Evolutionary conservation across 495 filamentous ascomycete species (phyloP).

Genomic region (Gamarada debralockiae): DNA sequence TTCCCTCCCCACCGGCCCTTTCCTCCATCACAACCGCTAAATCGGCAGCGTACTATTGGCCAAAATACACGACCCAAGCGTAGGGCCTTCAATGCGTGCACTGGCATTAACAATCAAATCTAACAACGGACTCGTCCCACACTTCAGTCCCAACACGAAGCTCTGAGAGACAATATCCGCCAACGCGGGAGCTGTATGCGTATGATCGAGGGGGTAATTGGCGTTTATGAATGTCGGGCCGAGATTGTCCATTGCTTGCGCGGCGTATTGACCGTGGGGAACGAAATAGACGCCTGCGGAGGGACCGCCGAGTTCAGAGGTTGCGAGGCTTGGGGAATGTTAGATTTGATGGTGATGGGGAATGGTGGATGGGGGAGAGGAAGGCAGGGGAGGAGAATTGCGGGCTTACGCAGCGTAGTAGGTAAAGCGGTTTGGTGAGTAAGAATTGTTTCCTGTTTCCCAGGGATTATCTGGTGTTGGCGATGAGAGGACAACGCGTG

Average conservation of each 20-base stretch:
- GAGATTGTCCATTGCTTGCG: constrained; percentile 43
- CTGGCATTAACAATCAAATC: constrained; percentile 29
- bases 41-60: constrained; percentile 29
- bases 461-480: constrained; percentile 53
- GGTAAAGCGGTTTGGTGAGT: constrained; percentile 43
- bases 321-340: constrained; percentile 16
- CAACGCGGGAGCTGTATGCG: constrained; percentile 51
- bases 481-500: constrained; percentile 53
- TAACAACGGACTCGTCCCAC: constrained; percentile 30
- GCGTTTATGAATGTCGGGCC: constrained; percentile 37
- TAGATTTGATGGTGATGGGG: not conserved
- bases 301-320: constrained; percentile 25
- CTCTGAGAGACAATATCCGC: constrained; percentile 45
- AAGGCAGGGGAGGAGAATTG: not conserved
- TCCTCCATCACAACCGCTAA: constrained; percentile 3
- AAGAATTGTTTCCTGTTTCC: constrained; percentile 45
- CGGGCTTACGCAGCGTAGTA: constrained; percentile 37
- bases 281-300: constrained; percentile 43
- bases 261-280: constrained; percentile 51
- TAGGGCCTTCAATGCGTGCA: constrained; percentile 20
- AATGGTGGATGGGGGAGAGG: not conserved
- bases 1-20: constrained; percentile 4
- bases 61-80: constrained; percentile 28
- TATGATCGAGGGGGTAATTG: constrained; percentile 55
- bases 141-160: constrained; percentile 36